These are phyloP conservation scores for Saccharomycopsis vini DNA, from an alignment of 805 yeast genomes.

Conservation along the genomic window DNA sequence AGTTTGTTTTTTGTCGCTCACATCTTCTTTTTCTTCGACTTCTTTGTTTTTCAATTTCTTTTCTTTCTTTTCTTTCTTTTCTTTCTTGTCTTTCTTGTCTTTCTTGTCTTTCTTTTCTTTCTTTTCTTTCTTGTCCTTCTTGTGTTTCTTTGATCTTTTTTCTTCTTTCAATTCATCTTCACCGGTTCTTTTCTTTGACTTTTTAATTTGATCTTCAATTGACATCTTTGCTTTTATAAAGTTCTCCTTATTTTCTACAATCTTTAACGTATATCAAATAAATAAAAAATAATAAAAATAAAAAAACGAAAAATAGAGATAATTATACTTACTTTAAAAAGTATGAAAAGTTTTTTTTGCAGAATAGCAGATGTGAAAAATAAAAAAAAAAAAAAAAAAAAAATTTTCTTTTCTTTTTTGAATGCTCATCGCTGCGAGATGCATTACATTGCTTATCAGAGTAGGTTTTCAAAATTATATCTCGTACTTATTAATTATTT, in stretches of 20 bases:
- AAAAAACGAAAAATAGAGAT: no score
- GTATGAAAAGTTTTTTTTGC: no score
- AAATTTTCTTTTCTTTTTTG: background rate
- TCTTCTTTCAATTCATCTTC: constrained; percentile 26
- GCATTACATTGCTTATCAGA: background rate
- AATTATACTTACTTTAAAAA: no score
- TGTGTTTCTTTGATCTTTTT: constrained; percentile 25
- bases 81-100: constrained; percentile 24
- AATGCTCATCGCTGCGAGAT: background rate
- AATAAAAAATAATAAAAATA: no score
- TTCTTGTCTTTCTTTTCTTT: constrained; percentile 22
- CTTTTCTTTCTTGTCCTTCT: constrained; percentile 27
- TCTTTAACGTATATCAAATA: no score
- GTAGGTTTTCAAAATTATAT: no score
- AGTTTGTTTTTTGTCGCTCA: constrained; percentile 11
- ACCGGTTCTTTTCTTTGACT: constrained; percentile 30
- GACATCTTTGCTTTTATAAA: constrained; percentile 16
- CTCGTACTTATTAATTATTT: no score
- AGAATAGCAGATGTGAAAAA: no score
- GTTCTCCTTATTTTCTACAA: no score
- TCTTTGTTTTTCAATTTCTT: constrained; percentile 28
- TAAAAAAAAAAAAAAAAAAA: no score
- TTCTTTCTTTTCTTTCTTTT: constrained; percentile 26
- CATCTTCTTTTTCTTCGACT: constrained; percentile 29
- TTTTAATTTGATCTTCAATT: background rate